Conservation (phyloP, 768 basidiomycete genomes). For the Xerocomellus chrysenteron region DNA sequence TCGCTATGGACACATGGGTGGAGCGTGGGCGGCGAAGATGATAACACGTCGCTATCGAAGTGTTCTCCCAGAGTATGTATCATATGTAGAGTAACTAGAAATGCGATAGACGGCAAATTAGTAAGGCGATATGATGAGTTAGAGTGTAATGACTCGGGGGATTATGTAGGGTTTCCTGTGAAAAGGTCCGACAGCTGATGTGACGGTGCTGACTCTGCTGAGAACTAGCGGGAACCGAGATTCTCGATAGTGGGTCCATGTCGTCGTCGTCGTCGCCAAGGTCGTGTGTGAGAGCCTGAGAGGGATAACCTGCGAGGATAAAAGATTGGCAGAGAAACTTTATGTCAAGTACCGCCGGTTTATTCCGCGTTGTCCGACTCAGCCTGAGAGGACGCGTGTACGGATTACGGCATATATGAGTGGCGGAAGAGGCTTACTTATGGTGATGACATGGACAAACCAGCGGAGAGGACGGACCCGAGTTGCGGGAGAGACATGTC, state of each 20-base stretch:
- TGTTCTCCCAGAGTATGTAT: no score
- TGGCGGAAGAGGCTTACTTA: background rate
- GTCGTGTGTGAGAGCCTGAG: background rate
- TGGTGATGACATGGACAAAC: background rate
- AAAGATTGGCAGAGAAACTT: background rate
- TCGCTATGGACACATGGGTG: background rate
- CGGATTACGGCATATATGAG: conserved; percentile 3
- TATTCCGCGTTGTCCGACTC: conserved; percentile 5
- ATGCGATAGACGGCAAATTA: background rate
- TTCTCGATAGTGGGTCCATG: conserved; percentile 1
- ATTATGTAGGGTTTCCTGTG: background rate
- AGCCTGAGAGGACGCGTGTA: background rate
- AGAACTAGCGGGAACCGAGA: conserved; percentile 4
- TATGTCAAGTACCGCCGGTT: conserved; percentile 12
- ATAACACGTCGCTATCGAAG: background rate
- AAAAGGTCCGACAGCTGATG: background rate
- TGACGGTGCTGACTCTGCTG: background rate
- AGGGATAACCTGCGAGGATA: conserved; percentile 3
- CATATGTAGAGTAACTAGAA: background rate
- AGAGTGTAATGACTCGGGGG: background rate
- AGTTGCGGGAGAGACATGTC: background rate
- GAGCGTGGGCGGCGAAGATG: background rate
- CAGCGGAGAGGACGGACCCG: background rate
- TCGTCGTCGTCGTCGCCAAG: conserved; percentile 10
- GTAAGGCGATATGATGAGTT: background rate